These are phyloP conservation scores for Suillus plorans DNA, from an alignment of 768 basidiomycete genomes.

Conservation along the genomic window DNA sequence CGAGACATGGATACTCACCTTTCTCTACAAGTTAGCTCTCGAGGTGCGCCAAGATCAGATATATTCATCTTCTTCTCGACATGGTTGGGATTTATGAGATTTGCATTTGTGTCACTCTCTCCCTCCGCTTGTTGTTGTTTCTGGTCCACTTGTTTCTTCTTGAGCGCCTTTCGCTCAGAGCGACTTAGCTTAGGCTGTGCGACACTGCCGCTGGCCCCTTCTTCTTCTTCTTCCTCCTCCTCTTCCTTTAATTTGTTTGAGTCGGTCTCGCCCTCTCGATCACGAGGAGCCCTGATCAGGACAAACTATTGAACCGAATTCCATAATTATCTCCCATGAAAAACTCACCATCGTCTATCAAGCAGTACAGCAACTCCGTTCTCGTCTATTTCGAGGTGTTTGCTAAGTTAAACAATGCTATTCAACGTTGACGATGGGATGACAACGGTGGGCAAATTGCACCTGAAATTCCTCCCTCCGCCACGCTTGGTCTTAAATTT, in stretches of 20 bases:
- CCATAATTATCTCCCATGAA: conserved; percentile 1
- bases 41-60: conserved; percentile 65
- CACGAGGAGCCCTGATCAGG: conserved; percentile 33
- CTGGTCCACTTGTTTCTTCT: conserved; percentile 71
- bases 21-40: conserved; percentile 64
- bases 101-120: conserved; percentile 61
- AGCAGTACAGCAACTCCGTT: conserved; percentile 53
- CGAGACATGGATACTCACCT: conserved; percentile 39
- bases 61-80: conserved; percentile 74
- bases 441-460: conserved; percentile 11
- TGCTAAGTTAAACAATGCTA: conserved; percentile 37
- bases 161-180: conserved; percentile 71
- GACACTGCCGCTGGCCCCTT: conserved; percentile 27
- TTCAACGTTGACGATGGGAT: conserved; percentile 10
- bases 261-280: conserved; percentile 38
- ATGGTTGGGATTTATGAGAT: conserved; percentile 80
- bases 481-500: conserved; percentile 88
- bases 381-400: conserved; percentile 57
- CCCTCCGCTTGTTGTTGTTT: conserved; percentile 38
- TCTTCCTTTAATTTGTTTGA: conserved; percentile 38
- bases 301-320: background rate
- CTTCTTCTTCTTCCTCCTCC: conserved; percentile 36
- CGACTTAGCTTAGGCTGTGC: conserved; percentile 62
- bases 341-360: conserved; percentile 45
- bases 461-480: conserved; percentile 86